Evolutionary conservation across 2,329 filamentous ascomycete species (phyloP).

Genomic region (Cladophialophora yegresii): DNA sequence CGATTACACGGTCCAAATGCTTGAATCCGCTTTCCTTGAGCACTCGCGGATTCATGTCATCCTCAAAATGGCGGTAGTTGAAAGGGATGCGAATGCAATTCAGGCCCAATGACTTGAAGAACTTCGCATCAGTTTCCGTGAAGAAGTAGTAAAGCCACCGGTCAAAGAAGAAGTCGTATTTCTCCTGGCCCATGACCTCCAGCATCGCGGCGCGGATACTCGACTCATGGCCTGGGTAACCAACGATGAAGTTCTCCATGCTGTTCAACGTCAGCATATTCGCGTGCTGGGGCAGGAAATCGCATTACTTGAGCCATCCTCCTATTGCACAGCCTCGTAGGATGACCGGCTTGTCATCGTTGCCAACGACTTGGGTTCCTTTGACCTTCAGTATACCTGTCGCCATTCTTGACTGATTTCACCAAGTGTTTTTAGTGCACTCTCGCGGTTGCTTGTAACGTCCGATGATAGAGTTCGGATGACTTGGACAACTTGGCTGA

Average conservation of each 20-base stretch:
- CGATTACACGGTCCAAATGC: conserved; percentile 51
- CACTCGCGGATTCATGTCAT: conserved; percentile 50
- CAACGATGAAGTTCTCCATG: conserved; percentile 66
- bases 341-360: conserved; percentile 49
- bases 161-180: conserved; percentile 53
- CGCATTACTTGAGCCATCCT: conserved; percentile 42
- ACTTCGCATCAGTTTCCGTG: conserved; percentile 61
- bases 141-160: conserved; percentile 48
- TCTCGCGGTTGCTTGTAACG: not conserved
- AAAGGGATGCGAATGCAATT: conserved; percentile 64
- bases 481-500: not conserved
- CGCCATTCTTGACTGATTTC: conserved; percentile 17
- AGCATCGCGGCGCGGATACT: conserved; percentile 58
- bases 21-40: conserved; percentile 52
- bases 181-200: conserved; percentile 57
- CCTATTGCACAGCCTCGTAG: conserved; percentile 53
- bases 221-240: conserved; percentile 61
- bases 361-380: conserved; percentile 51
- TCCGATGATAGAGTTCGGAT: not conserved
- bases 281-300: conserved; percentile 13
- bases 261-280: conserved; percentile 39
- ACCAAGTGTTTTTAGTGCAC: not conserved
- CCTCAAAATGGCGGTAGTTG: conserved; percentile 59
- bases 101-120: conserved; percentile 57
- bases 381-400: conserved; percentile 46